A percentile compares a stretch with the other conserved stretches of the same genome.
Evolutionary conservation across 805 yeast species (phyloP).

Genomic region (Teunomyces barrocoloradensis): DNA sequence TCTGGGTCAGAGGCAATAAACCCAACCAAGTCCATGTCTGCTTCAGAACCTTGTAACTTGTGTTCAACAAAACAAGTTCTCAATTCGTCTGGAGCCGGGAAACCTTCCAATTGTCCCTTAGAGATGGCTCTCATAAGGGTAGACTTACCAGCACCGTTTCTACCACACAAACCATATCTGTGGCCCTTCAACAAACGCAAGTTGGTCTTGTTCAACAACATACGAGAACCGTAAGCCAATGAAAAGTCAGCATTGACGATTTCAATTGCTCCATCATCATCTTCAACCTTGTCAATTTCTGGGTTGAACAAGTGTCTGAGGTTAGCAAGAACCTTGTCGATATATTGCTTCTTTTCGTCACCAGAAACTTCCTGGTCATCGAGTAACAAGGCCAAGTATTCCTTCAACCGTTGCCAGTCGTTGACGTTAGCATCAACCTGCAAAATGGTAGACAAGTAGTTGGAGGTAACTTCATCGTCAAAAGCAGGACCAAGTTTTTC

Average conservation of each 20-base stretch:
- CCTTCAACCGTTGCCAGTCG: slow-evolving; percentile 49
- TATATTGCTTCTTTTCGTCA: slow-evolving; percentile 37
- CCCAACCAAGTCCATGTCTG: slow-evolving; percentile 80
- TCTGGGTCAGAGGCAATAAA: slow-evolving; percentile 91
- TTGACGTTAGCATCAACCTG: slow-evolving; percentile 44
- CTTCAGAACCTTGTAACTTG: slow-evolving; percentile 91
- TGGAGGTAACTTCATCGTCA: slow-evolving; percentile 38
- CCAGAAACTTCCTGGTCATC: slow-evolving; percentile 16
- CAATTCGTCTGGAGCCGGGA: slow-evolving; percentile 84
- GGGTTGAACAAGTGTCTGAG: slow-evolving; percentile 53
- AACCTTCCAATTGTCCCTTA: slow-evolving; percentile 95
- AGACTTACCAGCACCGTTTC: slow-evolving; percentile 99
- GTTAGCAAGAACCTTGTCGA: slow-evolving; percentile 44
- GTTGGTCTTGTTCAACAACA: slow-evolving; percentile 91
- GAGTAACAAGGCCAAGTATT: slow-evolving; percentile 45
- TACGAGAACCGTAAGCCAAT: slow-evolving; percentile 94
- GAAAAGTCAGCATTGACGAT: slow-evolving; percentile 95
- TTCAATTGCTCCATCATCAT: slow-evolving; percentile 79
- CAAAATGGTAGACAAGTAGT: slow-evolving; percentile 46
- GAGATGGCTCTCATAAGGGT: slow-evolving; percentile 96
- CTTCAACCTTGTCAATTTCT: slow-evolving; percentile 46
- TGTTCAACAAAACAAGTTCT: slow-evolving; percentile 97
- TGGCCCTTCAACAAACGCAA: slow-evolving; percentile 89
- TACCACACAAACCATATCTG: slow-evolving; percentile 95
- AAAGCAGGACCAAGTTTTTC: slow-evolving; percentile 11